Evolutionary conservation across 768 basidiomycete species (phyloP), one percentile per base, ranked within the genome.

Genomic region (Boletus sensibilis): DNA sequence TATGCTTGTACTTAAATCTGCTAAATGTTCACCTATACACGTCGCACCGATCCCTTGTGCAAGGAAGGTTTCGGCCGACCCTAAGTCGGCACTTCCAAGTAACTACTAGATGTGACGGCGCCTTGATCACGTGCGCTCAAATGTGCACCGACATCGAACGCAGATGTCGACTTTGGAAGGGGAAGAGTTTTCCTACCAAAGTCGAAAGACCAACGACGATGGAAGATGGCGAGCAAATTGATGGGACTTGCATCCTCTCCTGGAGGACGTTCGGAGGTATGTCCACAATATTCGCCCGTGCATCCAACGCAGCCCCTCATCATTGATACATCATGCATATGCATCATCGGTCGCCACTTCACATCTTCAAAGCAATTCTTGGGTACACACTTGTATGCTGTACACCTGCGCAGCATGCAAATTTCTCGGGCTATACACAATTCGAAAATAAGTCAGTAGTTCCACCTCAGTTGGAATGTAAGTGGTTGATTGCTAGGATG

Each of bases 211-310:
- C 25, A 80, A 73, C 56, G 82, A 82, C 60, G 76, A 76, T 52
- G 73, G 71, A 21, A 75, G 76, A 46, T 88, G 85, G 84, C 79
- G 80, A 23, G 66, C 83, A 29, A 82, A 82, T 29, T 90, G 89
- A 88, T 90, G 87, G 87, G 86, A 91, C 58, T 78, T 86, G 40
- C 75, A 81, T 56, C 82, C 86, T 27, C 74, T 89, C 40, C 71
- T 79, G 6, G 88, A 88, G 64, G 75, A 79, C 35, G 74, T 80
- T 3, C 74, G 75, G 58, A 78, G 82, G 89, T 85, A 59, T 46
- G 74, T 67, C 86, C 33, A 76, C 83, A 14, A 82, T 92, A 64
- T 86, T 90, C 68, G 81, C n/a, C 82, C 10, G 78, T 88, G 0
- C 87, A 90, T 65, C 79, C 84, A 31, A 77, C 78, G 0, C 81